phyloP scores from a whole-genome alignment of 1,139 yeast species.

The Diutina ranongensis region DNA sequence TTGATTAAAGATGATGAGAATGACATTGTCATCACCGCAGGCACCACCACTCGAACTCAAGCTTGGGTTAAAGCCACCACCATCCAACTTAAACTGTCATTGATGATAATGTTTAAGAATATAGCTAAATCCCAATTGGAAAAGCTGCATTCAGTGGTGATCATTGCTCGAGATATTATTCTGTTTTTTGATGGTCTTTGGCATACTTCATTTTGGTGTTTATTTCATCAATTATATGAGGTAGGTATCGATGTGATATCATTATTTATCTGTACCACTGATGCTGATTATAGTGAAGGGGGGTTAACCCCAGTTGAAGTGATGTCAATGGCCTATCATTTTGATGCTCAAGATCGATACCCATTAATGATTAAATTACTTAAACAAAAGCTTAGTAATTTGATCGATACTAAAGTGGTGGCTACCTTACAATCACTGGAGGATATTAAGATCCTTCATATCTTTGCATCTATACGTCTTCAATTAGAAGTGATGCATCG shows the following conservation, averaged over 20 bases:
- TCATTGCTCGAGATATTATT: neutral
- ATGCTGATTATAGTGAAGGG: neutral
- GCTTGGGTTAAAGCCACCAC: neutral
- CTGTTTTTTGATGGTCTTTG: neutral
- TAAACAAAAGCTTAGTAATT: neutral
- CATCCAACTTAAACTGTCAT: neutral
- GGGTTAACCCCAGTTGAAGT: neutral
- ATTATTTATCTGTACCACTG: neutral
- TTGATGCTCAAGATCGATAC: neutral
- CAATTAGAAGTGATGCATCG: neutral
- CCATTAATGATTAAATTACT: neutral
- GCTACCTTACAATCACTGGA: neutral
- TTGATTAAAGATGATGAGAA: neutral
- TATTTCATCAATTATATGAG: neutral
- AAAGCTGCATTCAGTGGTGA: neutral
- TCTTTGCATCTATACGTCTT: neutral
- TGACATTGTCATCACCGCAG: neutral
- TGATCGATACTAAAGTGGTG: neutral
- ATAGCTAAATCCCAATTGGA: neutral
- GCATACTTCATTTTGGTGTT: neutral
- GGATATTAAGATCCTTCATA: neutral
- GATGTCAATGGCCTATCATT: conserved; percentile 1
- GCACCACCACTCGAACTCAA: neutral
- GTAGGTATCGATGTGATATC: neutral
- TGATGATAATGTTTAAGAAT: neutral